phyloP scores from a whole-genome alignment of 495 filamentous ascomycete species.

The Cairneyella variabilis region DNA sequence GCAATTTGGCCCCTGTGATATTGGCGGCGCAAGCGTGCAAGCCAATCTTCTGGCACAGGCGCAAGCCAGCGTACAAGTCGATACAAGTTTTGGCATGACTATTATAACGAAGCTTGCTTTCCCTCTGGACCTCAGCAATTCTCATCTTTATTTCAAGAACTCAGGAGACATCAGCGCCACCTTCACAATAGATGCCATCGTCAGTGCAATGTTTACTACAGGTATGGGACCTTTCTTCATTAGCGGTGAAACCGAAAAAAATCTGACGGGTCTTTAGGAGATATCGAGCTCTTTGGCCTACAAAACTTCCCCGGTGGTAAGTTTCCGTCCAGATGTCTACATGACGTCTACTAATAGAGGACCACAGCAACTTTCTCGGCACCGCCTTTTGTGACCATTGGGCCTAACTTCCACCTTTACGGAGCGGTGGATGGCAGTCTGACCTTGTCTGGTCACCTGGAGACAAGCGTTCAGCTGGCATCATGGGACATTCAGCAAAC shows the following conservation, averaged over 20 bases:
- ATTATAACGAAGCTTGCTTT: conserved; percentile 15
- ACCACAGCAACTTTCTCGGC: neutral
- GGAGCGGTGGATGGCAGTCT: neutral
- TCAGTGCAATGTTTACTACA: conserved; percentile 9
- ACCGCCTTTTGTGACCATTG: neutral
- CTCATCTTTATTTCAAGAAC: conserved; percentile 30
- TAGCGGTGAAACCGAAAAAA: too few species aligned
- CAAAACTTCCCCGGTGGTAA: conserved; percentile 1
- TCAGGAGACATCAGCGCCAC: conserved; percentile 23
- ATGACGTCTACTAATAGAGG: too few species aligned
- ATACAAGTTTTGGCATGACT: conserved; percentile 29
- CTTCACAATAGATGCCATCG: conserved; percentile 26
- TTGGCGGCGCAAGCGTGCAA: neutral
- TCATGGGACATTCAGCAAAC: neutral
- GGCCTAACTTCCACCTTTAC: neutral
- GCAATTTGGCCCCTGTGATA: conserved; percentile 10
- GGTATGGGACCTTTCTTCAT: too few species aligned
- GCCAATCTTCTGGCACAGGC: conserved; percentile 22
- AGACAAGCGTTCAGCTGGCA: neutral
- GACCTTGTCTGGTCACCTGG: neutral
- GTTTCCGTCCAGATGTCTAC: too few species aligned
- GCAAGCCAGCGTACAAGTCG: conserved; percentile 16
- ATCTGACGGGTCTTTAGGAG: too few species aligned
- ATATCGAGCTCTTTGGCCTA: conserved; percentile 6
- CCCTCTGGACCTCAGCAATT: conserved; percentile 24